Conservation (phyloP, 345 rosid genomes). For the Angophora floribunda region DNA sequence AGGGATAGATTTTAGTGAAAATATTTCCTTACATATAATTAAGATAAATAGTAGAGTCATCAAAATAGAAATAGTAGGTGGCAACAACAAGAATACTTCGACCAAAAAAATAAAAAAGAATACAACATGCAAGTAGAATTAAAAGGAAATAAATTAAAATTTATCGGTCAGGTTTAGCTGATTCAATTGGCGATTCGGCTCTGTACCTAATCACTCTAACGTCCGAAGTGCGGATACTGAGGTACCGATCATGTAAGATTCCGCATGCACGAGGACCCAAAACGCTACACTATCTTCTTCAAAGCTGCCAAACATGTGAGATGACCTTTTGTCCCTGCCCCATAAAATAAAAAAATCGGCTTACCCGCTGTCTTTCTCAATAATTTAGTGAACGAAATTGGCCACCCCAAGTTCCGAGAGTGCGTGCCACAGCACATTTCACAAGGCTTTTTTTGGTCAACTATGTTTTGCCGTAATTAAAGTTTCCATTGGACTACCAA, state of each 20-base stretch:
- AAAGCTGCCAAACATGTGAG: background rate
- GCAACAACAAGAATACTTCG: too few species aligned
- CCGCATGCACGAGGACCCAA: background rate
- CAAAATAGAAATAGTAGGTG: too few species aligned
- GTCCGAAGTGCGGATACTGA: background rate
- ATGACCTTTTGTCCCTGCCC: background rate
- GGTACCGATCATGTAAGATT: background rate
- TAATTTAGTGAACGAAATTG: background rate
- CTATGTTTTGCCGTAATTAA: background rate
- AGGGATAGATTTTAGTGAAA: background rate
- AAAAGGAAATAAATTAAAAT: background rate
- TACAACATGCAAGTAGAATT: background rate
- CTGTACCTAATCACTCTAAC: too few species aligned
- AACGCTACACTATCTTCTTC: background rate
- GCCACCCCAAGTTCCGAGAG: background rate
- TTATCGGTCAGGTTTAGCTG: background rate
- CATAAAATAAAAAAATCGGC: background rate
- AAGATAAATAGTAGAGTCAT: background rate
- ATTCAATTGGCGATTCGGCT: background rate
- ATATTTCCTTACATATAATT: background rate
- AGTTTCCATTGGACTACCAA: background rate
- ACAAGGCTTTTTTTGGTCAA: background rate
- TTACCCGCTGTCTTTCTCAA: background rate
- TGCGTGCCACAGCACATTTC: background rate
- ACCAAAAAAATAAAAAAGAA: too few species aligned